Evolutionary conservation across 2,329 filamentous ascomycete species (phyloP), one percentile per base, ranked within the genome.

Genomic region (Exophiala viscosa): DNA sequence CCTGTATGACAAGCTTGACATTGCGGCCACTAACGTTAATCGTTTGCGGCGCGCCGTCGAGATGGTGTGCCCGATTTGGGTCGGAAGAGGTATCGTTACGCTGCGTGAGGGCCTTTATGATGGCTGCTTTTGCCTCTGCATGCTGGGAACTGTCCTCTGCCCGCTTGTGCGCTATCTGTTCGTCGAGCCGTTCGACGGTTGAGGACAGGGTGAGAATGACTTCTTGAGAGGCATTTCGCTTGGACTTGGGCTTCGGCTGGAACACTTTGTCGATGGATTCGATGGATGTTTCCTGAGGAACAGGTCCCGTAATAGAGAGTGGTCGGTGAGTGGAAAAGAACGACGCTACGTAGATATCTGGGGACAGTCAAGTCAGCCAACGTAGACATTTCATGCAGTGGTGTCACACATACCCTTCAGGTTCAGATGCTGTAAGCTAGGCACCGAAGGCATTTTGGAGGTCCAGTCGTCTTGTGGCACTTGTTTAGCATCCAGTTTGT

Each of bases 281-380:
- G 57, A 86, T 78, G 47, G 81, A 84, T 41, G 90, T 80, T 15
- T 80, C 76, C 63, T 82, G 84, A 50, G 87, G 93, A 66, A 96
- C 85, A 61, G 86, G 85, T 63, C 86, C 85, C 45, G 86, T 90
- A 60, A 96, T 83, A 50, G 90, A 95, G 66, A 99, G 92, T 41
- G 93, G 93, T 57, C 93, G 85, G 73, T 99, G 90, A 61, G 95
- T 86, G 58, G 91, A 95, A 77, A 97, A 97, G 79, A 99, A 97
- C 55, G 87, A 87, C 6, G 92, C 93, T 41, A 96, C 78, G 59
- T 87, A 86, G 56, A 97, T 80, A 66, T 95, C 93, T 97, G 61
- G 4, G 58, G 10, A 23, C 11, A 20, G 13, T 5, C 39, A 2
- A 8, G 10, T 20, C 28, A 15, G 28, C 35, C 33, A n/a, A 39